Evolutionary conservation across 2,329 filamentous ascomycete genomes (phyloP).

Genomic region (Microcera coccophila): DNA sequence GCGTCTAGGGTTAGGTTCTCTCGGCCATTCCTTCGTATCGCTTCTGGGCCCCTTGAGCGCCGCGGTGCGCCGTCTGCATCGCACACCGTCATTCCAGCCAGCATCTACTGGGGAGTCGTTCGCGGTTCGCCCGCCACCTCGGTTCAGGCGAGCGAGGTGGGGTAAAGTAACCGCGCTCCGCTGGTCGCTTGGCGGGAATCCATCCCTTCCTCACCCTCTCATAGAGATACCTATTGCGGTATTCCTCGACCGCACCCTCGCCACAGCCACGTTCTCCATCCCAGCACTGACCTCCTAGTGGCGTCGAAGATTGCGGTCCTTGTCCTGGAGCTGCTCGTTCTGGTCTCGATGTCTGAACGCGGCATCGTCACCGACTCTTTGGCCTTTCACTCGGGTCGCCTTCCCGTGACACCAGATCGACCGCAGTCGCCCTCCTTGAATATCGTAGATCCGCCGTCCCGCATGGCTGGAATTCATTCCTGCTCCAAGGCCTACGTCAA

Average conservation of each 20-base stretch:
- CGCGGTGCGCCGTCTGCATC: constrained; percentile 1
- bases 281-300: constrained; percentile 13
- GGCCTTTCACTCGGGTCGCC: not conserved
- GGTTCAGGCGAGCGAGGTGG: constrained; percentile 3
- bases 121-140: constrained; percentile 10
- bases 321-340: not conserved
- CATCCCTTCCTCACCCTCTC: too few species aligned
- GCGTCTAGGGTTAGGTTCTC: not conserved
- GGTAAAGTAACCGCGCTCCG: constrained; percentile 3
- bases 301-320: constrained; percentile 13
- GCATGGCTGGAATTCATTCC: not conserved
- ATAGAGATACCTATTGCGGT: too few species aligned
- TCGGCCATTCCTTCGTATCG: constrained; percentile 1
- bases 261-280: constrained; percentile 24
- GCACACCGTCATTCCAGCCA: constrained; percentile 10
- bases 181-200: constrained; percentile 1
- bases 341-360: not conserved
- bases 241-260: constrained; percentile 4
- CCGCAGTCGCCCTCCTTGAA: not conserved
- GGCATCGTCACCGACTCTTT: constrained; percentile 14
- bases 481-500: constrained; percentile 1
- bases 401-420: not conserved
- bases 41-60: not conserved
- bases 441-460: not conserved
- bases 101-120: not conserved